A percentile compares a stretch with the other conserved stretches of the same genome.
Conservation (phyloP, 1,284 basidiomycete species). For the Fomitopsis palustris region DNA sequence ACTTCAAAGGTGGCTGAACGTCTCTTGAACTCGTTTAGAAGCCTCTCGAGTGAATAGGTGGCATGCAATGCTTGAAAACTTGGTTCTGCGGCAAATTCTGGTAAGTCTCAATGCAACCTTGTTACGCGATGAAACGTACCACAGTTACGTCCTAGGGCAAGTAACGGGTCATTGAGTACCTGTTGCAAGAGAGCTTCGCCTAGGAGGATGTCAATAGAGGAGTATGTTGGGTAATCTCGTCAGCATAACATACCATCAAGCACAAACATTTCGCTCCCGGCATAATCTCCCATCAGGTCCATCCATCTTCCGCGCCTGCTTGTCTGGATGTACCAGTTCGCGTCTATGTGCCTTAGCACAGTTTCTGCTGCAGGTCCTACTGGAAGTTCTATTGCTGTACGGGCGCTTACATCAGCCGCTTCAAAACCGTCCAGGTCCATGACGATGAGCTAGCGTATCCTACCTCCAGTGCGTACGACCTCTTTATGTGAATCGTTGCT, state of each 20-base stretch:
- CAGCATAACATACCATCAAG: slow-evolving; percentile 47
- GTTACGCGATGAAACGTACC: slow-evolving; percentile 29
- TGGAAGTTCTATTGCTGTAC: slow-evolving; percentile 5
- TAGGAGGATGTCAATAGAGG: slow-evolving; percentile 17
- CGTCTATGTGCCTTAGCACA: slow-evolving; percentile 24
- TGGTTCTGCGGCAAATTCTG: slow-evolving; percentile 31
- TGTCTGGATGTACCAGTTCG: slow-evolving; percentile 23
- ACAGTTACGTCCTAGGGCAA: slow-evolving; percentile 44
- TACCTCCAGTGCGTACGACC: neutral
- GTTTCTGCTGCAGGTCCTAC: slow-evolving; percentile 7
- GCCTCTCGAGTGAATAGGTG: slow-evolving; percentile 46
- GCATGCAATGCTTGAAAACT: slow-evolving; percentile 66
- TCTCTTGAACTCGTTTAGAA: slow-evolving; percentile 43
- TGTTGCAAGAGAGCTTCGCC: slow-evolving; percentile 61
- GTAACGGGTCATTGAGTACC: slow-evolving; percentile 53
- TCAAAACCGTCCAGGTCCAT: slow-evolving; percentile 35
- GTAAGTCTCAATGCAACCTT: neutral
- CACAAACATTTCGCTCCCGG: slow-evolving; percentile 62
- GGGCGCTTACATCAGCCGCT: slow-evolving; percentile 5
- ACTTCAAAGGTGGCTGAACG: slow-evolving; percentile 59
- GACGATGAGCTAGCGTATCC: neutral
- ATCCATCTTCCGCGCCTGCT: slow-evolving; percentile 48
- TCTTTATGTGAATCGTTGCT: neutral
- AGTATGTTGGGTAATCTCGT: neutral
- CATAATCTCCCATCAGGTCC: slow-evolving; percentile 70